A percentile compares a stretch with the other conserved stretches of the same genome.
Evolutionary conservation across 768 basidiomycete genomes (phyloP).

Genomic region (Dacryopinax primogenitus): DNA sequence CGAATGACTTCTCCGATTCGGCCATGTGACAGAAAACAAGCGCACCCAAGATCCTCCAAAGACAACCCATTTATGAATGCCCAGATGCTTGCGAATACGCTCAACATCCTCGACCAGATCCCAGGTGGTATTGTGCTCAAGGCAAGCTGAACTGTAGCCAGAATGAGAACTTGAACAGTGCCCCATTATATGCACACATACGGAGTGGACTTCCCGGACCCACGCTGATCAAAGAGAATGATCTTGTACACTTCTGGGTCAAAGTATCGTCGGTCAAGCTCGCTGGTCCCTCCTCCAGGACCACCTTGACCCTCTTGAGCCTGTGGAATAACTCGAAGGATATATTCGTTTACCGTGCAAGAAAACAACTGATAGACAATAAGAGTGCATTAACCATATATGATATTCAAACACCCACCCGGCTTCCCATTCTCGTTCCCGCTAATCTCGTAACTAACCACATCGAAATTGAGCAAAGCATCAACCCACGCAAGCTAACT

Average conservation of each 20-base stretch:
- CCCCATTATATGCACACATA: constrained; percentile 29
- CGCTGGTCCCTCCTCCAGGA: constrained; percentile 63
- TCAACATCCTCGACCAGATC: constrained; percentile 86
- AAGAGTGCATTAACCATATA: constrained; percentile 14
- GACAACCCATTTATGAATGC: constrained; percentile 79
- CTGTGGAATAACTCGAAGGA: neutral
- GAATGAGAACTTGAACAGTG: constrained; percentile 10
- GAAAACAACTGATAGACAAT: constrained; percentile 47
- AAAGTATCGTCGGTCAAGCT: constrained; percentile 64
- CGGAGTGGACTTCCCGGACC: constrained; percentile 77
- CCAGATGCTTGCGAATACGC: constrained; percentile 58
- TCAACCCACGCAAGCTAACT: constrained; percentile 9
- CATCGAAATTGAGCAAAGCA: neutral
- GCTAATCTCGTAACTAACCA: constrained; percentile 59
- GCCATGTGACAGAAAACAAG: constrained; percentile 5
- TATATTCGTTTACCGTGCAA: constrained; percentile 44
- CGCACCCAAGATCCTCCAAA: constrained; percentile 91
- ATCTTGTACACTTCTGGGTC: constrained; percentile 71
- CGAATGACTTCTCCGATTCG: neutral
- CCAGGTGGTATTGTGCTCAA: constrained; percentile 89
- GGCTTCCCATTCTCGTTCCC: constrained; percentile 67
- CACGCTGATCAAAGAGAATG: constrained; percentile 80
- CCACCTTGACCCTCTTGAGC: constrained; percentile 37
- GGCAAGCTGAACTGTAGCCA: constrained; percentile 45
- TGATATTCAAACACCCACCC: constrained; percentile 32